Evolutionary conservation across 2,329 filamentous ascomycete species (phyloP), one percentile per base, ranked within the genome.

Genomic region (Trichoderma harzianum): DNA sequence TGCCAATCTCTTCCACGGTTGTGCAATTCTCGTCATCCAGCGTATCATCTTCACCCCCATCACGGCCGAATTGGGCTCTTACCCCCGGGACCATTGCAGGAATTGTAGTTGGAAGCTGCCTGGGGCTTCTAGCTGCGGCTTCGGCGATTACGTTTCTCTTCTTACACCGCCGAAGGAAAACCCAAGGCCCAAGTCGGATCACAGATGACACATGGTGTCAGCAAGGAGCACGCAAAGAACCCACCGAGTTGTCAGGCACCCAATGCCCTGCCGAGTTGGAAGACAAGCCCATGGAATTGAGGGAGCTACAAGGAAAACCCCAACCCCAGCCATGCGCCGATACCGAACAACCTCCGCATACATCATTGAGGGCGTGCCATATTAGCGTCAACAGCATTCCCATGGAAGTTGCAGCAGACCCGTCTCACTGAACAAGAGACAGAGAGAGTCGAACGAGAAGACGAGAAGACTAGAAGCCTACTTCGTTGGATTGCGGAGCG

Each of bases 51-150:
- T 30, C 53, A n/a, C 47, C 53, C 11, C 8, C 63, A 26, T 32
- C 21, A 16, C 16, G 34, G 21, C 6, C 39, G 14, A 47, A 30
- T 28, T 47, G 18, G 21, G 30, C 26, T 32, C 62, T 72, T 12
- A 73, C 21, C 26, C 21, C 71, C 12, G 70, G 73, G 14, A 34
- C 69, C 5, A 73, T 75, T 43, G 73, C 72, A 18, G 74, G 74
- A 14, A 73, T 76, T n/a, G 67, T 67, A 11, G 55, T 75, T 26
- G 74, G 74, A 16, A 65, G 72, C 51, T 72, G 63, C 24, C 36
- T 73, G 30, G 72, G 69, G 26, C 30, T 69, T 7, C 53, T 72
- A 4, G 69, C 39, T 5, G 24, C 72, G 10, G 32, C 47, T 26
- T 62, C 62, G 21, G 61, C 55, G 28, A 57, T 72, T 39, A 14